Evolutionary conservation across 2,329 filamentous ascomycete species (phyloP), one percentile per base, ranked within the genome.

Genomic region (Cercospora berteroae): DNA sequence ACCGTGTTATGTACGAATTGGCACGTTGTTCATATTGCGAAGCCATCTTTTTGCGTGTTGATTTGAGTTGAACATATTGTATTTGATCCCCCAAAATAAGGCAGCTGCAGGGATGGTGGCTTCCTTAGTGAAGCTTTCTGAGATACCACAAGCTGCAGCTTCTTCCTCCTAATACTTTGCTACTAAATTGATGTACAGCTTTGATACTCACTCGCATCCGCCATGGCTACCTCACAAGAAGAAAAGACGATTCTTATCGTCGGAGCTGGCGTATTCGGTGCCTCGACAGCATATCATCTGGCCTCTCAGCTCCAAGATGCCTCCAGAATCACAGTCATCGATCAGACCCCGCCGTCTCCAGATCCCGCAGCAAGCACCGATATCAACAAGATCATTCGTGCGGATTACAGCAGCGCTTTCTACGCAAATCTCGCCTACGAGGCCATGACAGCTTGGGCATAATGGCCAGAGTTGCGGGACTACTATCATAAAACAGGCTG

Each of bases 361-460:
- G 72, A 74, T 57, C 72, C 77, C 67, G 89, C 88, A 33, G 89
- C 89, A 0, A 91, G 89, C 0, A 89, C 87, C 80, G 89, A 92
- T 78, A 88, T 88, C 84, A 91, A 90, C 81, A 91, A 91, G 78
- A 88, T 90, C 36, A 83, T 91, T 18, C 87, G 89, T 65, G 87
- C 88, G 57, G 89, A 91, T 76, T 91, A 91, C 78, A 67, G 70
- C 36, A 70, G 65, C 48, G 67, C 68, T 5, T 72, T 77, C 58
- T 77, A 77, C 65, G 68, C 70, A 20, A 66, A 73, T 27, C 72
- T 77, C 0, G 78, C 79, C 5, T 77, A 78, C 20, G 78, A 81
- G 69, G 79, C 79, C 0, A 76, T 80, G 9, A 71, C 79, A 42
- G 78, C 77, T 12, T 81, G 79, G 79, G 67, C 71, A n/a, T 71